These are phyloP conservation scores for Bertia moriformis DNA, from an alignment of 2,329 filamentous ascomycete genomes.

Conservation along the genomic window DNA sequence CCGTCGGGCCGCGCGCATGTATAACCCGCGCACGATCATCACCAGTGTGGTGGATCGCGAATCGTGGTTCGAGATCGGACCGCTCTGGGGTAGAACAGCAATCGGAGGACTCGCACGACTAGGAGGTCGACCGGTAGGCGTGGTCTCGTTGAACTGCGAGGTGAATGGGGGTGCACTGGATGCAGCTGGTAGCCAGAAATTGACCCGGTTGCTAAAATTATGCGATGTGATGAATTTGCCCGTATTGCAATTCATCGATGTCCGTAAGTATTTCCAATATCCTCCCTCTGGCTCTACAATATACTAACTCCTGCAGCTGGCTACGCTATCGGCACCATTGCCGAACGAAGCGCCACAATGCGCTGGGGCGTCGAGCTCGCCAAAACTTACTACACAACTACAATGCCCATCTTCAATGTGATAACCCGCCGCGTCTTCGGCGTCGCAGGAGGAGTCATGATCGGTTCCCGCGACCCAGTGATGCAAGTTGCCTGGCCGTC, in stretches of 20 bases:
- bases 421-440: slow-evolving; percentile 45
- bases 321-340: slow-evolving; percentile 48
- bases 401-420: slow-evolving; percentile 48
- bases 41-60: slow-evolving; percentile 34
- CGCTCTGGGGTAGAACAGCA: slow-evolving; percentile 45
- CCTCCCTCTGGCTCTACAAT: background rate
- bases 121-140: slow-evolving; percentile 38
- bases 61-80: slow-evolving; percentile 50
- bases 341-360: slow-evolving; percentile 50
- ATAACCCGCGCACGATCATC: slow-evolving; percentile 42
- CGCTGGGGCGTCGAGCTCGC: slow-evolving; percentile 46
- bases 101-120: slow-evolving; percentile 46
- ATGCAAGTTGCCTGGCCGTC: slow-evolving; percentile 50
- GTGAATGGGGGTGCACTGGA: slow-evolving; percentile 46
- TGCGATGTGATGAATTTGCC: slow-evolving; percentile 53
- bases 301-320: slow-evolving; percentile 20
- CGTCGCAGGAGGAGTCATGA: slow-evolving; percentile 50
- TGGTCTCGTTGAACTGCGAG: slow-evolving; percentile 46
- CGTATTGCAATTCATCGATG: slow-evolving; percentile 46
- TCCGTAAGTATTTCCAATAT: slow-evolving; percentile 21
- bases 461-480: slow-evolving; percentile 43
- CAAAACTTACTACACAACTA: slow-evolving; percentile 46
- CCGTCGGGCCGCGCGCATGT: slow-evolving; percentile 41
- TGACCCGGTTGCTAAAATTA: slow-evolving; percentile 44
- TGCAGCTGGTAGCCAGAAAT: slow-evolving; percentile 43